phyloP scores from a whole-genome alignment of 176 grass and related monocot genomes.

The Triticum turgidum region DNA sequence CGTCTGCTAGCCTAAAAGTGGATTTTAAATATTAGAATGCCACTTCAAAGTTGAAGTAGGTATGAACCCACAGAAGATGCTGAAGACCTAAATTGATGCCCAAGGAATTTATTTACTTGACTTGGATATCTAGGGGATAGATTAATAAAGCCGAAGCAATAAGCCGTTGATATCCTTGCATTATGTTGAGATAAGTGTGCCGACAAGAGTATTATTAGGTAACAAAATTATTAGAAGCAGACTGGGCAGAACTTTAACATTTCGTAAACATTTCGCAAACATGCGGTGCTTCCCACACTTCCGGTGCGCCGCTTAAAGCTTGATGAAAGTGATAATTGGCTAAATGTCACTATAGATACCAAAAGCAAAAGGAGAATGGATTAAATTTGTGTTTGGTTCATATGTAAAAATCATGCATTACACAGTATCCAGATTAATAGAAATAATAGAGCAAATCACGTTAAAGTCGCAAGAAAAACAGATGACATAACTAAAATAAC shows the following conservation, averaged over 20 bases:
- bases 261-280: background rate
- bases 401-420: background rate
- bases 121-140: constrained; percentile 6
- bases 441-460: background rate
- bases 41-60: background rate
- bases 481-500: background rate
- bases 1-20: background rate
- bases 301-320: background rate
- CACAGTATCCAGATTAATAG: background rate
- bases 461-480: background rate
- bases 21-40: constrained; percentile 13
- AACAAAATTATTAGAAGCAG: background rate
- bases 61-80: background rate
- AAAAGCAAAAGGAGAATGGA: background rate
- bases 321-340: background rate
- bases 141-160: constrained; percentile 2
- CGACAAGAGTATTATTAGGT: background rate
- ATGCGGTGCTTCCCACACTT: background rate
- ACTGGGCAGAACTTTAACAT: constrained; percentile 1
- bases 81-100: background rate
- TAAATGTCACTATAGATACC: background rate
- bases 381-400: background rate
- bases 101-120: constrained; percentile 14
- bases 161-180: background rate
- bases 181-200: constrained; percentile 1